Base-by-base conservation (phyloP, 768 basidiomycete genomes). In the Hericium alpestre region DNA sequence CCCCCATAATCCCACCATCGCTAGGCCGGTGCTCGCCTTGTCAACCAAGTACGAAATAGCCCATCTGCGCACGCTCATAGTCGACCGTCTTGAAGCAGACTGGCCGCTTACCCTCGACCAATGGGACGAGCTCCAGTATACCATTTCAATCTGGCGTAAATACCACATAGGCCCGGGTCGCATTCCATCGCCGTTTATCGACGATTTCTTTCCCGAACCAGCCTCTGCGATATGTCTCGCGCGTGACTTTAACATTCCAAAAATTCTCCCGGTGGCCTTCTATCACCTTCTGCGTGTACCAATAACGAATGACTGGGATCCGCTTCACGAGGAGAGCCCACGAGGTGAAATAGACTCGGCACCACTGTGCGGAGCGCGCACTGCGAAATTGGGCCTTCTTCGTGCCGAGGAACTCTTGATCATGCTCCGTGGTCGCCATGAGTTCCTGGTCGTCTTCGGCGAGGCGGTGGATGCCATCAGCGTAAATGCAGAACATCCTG, bases 61-160 rank as follows among this genome's bases (percentile, higher is more conserved):
- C 27, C 23, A 23, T 46, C 52, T 22, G 37, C 49, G 53, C 40
- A 2, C 54, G 10, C 38, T 18, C 55, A 13, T 51, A 66, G 67
- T 2, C 64, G 65, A n/a, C 57, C 65, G 13, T 65, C 67, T 3
- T 65, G 65, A 60, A 65, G 65, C 38, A 66, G 67, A 1, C 66
- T 67, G 43, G 43, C 64, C 60, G 9, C 65, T 63, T 47, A 66
- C 67, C 18, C 66, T 68, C 59, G 64, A 61, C 9, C 65, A 69
- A 55, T 67, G 66, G 67, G 67, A 69, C 62, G 62, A 64, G 3
- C 65, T 46, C n/a, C 12, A 46, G 20, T n/a, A n/a, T 8, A 20
- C 8, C 11, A 5, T 18, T 20, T 2, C n/a, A 25, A 25, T 25
- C 25, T 25, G 25, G 25, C 25, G 25, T 25, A 4, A 25, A 25